Evolutionary conservation across 2,329 filamentous ascomycete genomes (phyloP).

Genomic region (Trichoderma breve): DNA sequence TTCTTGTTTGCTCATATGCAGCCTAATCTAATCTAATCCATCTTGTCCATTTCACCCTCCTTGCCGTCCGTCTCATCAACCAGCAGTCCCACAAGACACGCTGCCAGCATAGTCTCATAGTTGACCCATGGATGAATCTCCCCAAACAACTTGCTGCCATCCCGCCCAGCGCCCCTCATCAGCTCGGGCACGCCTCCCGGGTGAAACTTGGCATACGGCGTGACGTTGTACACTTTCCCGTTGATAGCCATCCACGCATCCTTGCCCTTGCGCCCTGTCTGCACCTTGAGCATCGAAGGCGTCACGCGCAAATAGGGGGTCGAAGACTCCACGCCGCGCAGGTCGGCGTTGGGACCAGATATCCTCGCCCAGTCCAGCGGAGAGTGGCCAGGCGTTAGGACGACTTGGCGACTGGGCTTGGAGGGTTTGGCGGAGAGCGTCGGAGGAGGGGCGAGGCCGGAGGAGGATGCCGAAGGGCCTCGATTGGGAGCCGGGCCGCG

Average conservation of each 20-base stretch:
- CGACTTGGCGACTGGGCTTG: conserved; percentile 67
- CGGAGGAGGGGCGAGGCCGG: conserved; percentile 56
- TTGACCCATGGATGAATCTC: conserved; percentile 72
- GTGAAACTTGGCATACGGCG: conserved; percentile 85
- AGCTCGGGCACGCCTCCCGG: conserved; percentile 81
- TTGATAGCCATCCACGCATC: conserved; percentile 90
- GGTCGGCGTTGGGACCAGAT: conserved; percentile 60
- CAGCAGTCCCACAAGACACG: conserved; percentile 61
- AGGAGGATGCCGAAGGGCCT: conserved; percentile 28
- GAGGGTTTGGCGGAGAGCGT: conserved; percentile 51
- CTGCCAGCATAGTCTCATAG: conserved; percentile 66
- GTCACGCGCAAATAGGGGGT: conserved; percentile 70
- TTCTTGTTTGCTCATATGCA: not conserved
- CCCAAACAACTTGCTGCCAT: conserved; percentile 62
- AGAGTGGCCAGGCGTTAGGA: conserved; percentile 85
- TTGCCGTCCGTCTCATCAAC: conserved; percentile 52
- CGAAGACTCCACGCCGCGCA: conserved; percentile 58
- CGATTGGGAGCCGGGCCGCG: conserved; percentile 43
- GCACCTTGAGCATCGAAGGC: conserved; percentile 71
- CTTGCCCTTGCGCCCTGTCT: conserved; percentile 78
- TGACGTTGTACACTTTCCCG: conserved; percentile 91
- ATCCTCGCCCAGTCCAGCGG: conserved; percentile 94
- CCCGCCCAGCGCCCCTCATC: conserved; percentile 58
- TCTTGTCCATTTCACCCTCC: conserved; percentile 53
- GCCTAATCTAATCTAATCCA: conserved; percentile 48